These are phyloP conservation scores for Samsoniella hepiali DNA, from an alignment of 2,329 filamentous ascomycete species.

Conservation along the genomic window DNA sequence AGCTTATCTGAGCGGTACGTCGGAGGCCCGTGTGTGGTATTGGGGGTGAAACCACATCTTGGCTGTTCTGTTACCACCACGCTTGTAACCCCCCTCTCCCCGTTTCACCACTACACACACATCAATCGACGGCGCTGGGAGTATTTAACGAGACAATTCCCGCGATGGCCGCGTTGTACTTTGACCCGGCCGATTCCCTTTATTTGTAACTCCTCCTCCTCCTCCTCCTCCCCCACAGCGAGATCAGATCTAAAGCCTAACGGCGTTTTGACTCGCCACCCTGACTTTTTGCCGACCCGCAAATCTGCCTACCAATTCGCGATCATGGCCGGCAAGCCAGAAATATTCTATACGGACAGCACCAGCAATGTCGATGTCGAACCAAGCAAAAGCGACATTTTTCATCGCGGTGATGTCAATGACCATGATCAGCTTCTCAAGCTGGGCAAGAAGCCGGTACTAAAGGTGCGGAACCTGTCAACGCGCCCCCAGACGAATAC, in stretches of 20 bases:
- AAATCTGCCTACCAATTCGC: background rate
- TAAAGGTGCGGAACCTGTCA: background rate
- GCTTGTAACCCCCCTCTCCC: background rate
- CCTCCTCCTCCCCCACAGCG: background rate
- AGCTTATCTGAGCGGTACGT: background rate
- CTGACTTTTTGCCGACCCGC: too few relatives aligned
- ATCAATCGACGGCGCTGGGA: background rate
- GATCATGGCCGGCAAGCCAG: background rate
- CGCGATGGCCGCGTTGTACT: background rate
- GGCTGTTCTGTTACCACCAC: too few relatives aligned
- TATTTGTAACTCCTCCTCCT: background rate
- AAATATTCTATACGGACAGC: background rate
- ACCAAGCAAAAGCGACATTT: background rate
- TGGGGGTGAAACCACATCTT: too few relatives aligned
- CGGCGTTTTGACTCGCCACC: too few relatives aligned
- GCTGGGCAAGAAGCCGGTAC: constrained; percentile 16
- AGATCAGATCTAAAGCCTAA: background rate
- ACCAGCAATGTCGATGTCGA: background rate
- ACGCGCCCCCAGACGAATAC: background rate
- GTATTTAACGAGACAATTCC: background rate
- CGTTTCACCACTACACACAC: background rate
- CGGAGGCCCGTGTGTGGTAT: constrained; percentile 3
- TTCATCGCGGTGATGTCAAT: background rate
- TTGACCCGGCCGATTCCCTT: background rate
- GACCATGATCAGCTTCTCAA: constrained; percentile 14